A percentile compares a stretch with the other conserved stretches of the same genome.
Evolutionary conservation across 2,329 filamentous ascomycete species (phyloP).

Genomic region (Aspergillus brasiliensis): DNA sequence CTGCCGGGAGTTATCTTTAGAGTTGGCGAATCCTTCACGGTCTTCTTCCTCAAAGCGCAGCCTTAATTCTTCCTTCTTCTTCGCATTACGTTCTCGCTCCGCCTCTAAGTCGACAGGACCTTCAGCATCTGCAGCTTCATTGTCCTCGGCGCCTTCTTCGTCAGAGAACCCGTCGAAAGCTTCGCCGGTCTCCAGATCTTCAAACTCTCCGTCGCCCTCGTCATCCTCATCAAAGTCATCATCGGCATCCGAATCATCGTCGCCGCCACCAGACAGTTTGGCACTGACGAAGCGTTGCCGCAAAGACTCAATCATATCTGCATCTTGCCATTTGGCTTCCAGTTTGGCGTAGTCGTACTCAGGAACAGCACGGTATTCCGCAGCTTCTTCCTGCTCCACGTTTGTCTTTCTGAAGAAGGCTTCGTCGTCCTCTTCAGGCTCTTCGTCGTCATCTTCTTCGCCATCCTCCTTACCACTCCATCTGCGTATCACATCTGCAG

Average conservation of each 20-base stretch:
- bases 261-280: slow-evolving; percentile 59
- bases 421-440: slow-evolving; percentile 64
- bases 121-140: slow-evolving; percentile 56
- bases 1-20: slow-evolving; percentile 78
- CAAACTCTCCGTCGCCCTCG: slow-evolving; percentile 79
- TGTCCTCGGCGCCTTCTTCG: slow-evolving; percentile 51
- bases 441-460: slow-evolving; percentile 54
- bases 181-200: slow-evolving; percentile 81
- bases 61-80: slow-evolving; percentile 90
- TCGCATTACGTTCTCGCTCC: slow-evolving; percentile 87
- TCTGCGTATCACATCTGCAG: slow-evolving; percentile 71
- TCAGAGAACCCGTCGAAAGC: slow-evolving; percentile 43
- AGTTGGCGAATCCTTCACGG: slow-evolving; percentile 82
- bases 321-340: slow-evolving; percentile 80
- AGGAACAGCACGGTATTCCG: slow-evolving; percentile 79
- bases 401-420: slow-evolving; percentile 64
- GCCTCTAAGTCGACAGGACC: slow-evolving; percentile 66
- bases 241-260: slow-evolving; percentile 54
- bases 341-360: slow-evolving; percentile 77
- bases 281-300: slow-evolving; percentile 74
- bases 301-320: slow-evolving; percentile 74
- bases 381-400: slow-evolving; percentile 49
- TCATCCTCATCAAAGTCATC: slow-evolving; percentile 58
- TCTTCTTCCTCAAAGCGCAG: slow-evolving; percentile 97
- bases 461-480: slow-evolving; percentile 76